Percentiles rank a stretch among this genome's conserved stretches.
These are phyloP conservation scores for Aspergillus clavatus DNA, from an alignment of 2,329 filamentous ascomycete species.

Conservation along the genomic window DNA sequence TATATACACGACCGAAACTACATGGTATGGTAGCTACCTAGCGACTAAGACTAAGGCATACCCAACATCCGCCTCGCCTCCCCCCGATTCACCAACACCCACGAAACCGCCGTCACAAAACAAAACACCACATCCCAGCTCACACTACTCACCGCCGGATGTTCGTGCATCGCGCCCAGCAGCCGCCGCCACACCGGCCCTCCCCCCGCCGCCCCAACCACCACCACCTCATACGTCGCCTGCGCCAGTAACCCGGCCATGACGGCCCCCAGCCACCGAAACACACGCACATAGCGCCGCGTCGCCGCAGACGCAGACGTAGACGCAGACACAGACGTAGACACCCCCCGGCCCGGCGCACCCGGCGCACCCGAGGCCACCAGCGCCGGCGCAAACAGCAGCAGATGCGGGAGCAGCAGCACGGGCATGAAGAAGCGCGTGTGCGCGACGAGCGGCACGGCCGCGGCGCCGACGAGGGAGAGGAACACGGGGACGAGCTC, in stretches of 20 bases:
- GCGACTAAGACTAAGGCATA: too few relatives aligned
- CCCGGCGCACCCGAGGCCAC: conserved; percentile 9
- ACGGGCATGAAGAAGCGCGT: conserved; percentile 20
- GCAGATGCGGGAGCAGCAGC: conserved; percentile 18
- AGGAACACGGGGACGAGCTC: too few relatives aligned
- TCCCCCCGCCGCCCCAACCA: too few relatives aligned
- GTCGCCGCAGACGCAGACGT: conserved; percentile 9
- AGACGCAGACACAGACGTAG: conserved; percentile 11
- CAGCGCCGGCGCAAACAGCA: conserved; percentile 17
- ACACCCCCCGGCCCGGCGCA: conserved; percentile 7
- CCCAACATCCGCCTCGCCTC: too few relatives aligned
- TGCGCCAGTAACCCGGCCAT: conserved; percentile 14
- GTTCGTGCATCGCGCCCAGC: conserved; percentile 49
- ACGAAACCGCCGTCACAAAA: too few relatives aligned
- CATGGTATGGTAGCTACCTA: too few relatives aligned
- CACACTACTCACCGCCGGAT: conserved; percentile 55
- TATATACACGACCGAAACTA: too few relatives aligned
- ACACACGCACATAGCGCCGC: too few relatives aligned
- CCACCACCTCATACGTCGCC: conserved; percentile 14
- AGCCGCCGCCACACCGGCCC: too few relatives aligned
- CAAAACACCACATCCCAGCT: conserved; percentile 58
- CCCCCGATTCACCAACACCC: too few relatives aligned
- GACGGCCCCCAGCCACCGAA: conserved; percentile 36
- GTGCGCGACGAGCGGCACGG: conserved; percentile 17
- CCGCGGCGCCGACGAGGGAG: conserved; percentile 12